Percentiles rank a stretch among this genome's conserved stretches.
Conservation (phyloP, 148 eudicot species). For the Rheum nobile region DNA sequence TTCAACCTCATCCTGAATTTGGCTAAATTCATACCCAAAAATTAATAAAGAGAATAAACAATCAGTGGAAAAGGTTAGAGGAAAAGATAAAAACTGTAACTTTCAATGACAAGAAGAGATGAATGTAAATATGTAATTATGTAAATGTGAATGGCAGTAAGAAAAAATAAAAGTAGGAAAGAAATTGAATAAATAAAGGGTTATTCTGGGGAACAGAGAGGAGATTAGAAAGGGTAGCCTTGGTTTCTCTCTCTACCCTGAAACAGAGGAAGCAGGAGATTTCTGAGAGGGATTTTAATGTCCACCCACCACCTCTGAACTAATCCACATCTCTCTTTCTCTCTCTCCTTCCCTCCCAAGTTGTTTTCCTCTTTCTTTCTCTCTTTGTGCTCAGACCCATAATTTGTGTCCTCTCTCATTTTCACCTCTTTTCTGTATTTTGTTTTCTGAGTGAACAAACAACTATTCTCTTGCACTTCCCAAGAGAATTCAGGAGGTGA, state of each 20-base stretch:
- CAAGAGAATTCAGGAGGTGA: not conserved
- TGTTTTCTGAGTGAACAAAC: not conserved
- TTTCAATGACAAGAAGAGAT: not conserved
- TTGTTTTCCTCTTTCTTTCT: not conserved
- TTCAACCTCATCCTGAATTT: not conserved
- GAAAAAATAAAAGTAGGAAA: not conserved
- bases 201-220: not conserved
- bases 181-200: conserved; percentile 2
- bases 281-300: conserved; percentile 39
- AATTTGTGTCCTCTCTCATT: not conserved
- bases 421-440: conserved; percentile 12
- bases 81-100: not conserved
- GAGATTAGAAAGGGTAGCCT: conserved; percentile 2
- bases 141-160: not conserved
- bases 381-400: not conserved
- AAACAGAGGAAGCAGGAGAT: conserved; percentile 49
- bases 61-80: not conserved
- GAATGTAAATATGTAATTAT: no score
- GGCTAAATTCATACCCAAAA: not conserved
- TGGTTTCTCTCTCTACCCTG: conserved; percentile 31
- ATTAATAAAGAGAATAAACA: not conserved
- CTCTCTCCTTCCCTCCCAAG: not conserved
- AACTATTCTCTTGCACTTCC: conserved; percentile 7
- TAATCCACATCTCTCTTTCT: conserved; percentile 1
- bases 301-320: conserved; percentile 42